Base-by-base conservation (phyloP, 441 rosid species). In the Erodium texanum region DNA sequence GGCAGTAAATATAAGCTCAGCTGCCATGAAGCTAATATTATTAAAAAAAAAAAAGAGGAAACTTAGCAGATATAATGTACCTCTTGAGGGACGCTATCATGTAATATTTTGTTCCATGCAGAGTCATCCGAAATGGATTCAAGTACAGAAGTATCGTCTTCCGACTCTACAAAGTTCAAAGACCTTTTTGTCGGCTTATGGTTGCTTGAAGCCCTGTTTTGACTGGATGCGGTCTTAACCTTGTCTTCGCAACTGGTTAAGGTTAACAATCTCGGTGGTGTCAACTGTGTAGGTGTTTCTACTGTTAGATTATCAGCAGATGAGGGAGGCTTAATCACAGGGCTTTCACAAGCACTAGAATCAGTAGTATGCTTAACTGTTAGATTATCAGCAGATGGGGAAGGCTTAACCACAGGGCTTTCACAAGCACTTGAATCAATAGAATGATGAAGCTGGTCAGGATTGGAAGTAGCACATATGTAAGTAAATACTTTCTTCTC, bases 231-330 rank as follows among this genome's bases (percentile, higher is more conserved):
- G 4, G 45, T 48, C 45, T 67, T 75, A 22, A 23, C 72, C 68
- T 74, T 62, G 14, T 71, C 73, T 29, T 83, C 81, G 70, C 69
- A 70, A 43, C 65, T 50, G 34, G 82, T 64, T 14, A 75, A 70
- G 34, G 82, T 64, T 14, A 75, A 70, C 64, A 76, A 76, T 71
- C 81, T 78, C 72, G 61, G 77, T 23, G 83, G 87, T 20, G 75
- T 77, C 72, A 79, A 59, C 72, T 81, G 87, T 58, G 80, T 81
- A 43, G 89, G 87, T 10, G 87, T 85, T 73, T 78, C 75, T 23
- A 80, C 36, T 38, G 27, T 58, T 52, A 65, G 70, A 67, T 32
- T 62, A 73, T 66, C 81, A 71, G 65, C 41, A 65, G 78, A 62
- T 5, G 64, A 69, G 19, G 73, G 71, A 62, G 61, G 71, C 70